Conservation (phyloP, 352 stramenopile genomes). For the Aphanomyces astaci region DNA sequence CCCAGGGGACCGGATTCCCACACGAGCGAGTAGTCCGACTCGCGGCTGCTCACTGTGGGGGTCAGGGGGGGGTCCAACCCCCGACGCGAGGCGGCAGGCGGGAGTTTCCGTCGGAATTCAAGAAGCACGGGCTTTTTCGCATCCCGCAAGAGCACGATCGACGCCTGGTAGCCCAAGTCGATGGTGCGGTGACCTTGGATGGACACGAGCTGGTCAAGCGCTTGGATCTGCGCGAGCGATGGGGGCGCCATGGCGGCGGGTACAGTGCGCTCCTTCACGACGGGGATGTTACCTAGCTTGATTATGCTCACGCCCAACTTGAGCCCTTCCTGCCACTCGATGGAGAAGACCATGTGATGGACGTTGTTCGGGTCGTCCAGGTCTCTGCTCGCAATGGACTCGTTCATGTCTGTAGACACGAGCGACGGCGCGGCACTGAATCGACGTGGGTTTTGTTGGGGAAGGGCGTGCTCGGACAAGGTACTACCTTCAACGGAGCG, state of each 20-base stretch:
- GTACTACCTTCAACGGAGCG: background rate
- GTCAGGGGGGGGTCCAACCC: too few relatives aligned
- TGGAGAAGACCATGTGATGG: background rate
- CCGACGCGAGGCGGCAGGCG: background rate
- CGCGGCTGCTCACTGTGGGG: background rate
- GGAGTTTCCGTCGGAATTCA: constrained; percentile 2
- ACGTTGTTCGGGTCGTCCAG: constrained; percentile 15
- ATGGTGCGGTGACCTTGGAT: constrained; percentile 12
- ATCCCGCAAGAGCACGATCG: constrained; percentile 21
- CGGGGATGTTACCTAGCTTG: constrained; percentile 3
- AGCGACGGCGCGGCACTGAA: background rate
- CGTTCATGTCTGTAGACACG: background rate
- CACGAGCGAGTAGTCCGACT: constrained; percentile 19
- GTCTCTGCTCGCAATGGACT: background rate
- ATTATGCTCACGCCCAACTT: constrained; percentile 20
- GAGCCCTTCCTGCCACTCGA: constrained; percentile 16
- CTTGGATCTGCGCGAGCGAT: constrained; percentile 19
- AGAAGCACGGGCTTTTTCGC: constrained; percentile 11
- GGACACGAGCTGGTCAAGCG: constrained; percentile 12
- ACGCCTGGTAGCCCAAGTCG: constrained; percentile 16
- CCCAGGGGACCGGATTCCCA: constrained; percentile 19
- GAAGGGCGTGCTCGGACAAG: background rate
- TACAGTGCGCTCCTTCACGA: constrained; percentile 11
- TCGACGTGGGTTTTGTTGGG: background rate
- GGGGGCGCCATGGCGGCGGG: background rate